A percentile compares a stretch with the other conserved stretches of the same genome.
phyloP scores from a whole-genome alignment of 1,284 basidiomycete genomes.

The Polyporus tsugae region DNA sequence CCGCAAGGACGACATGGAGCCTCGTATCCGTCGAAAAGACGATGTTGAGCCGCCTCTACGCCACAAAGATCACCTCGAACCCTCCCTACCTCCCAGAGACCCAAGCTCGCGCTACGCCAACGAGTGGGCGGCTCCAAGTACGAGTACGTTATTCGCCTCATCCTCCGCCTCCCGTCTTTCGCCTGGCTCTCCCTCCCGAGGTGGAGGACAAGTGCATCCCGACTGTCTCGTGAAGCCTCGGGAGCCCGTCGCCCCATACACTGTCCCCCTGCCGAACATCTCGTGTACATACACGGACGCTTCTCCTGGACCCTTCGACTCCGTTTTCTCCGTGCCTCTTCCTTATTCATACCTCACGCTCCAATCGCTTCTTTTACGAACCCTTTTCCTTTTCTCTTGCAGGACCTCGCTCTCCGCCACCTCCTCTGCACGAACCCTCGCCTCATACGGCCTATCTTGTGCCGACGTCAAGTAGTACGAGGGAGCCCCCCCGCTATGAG shows the following conservation, averaged over 20 bases:
- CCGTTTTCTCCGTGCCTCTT: constrained; percentile 46
- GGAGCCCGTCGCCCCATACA: constrained; percentile 51
- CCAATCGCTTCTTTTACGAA: constrained; percentile 36
- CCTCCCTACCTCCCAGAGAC: constrained; percentile 8
- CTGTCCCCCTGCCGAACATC: constrained; percentile 51
- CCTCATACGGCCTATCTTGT: constrained; percentile 12
- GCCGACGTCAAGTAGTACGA: constrained; percentile 23
- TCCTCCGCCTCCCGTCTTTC: constrained; percentile 54
- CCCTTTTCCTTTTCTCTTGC: constrained; percentile 52
- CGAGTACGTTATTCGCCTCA: constrained; percentile 83
- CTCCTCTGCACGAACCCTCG: constrained; percentile 33
- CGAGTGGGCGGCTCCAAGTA: constrained; percentile 34
- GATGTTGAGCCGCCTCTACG: constrained; percentile 7
- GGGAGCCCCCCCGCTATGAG: constrained; percentile 31
- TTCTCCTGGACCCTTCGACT: constrained; percentile 42
- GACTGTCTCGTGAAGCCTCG: constrained; percentile 60
- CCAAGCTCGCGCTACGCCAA: constrained; percentile 19
- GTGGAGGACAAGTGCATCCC: constrained; percentile 54
- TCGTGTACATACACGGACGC: constrained; percentile 58
- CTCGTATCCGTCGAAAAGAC: constrained; percentile 1
- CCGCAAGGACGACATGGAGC: constrained; percentile 20
- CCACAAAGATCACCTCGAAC: constrained; percentile 23
- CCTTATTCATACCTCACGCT: constrained; percentile 42
- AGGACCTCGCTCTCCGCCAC: constrained; percentile 61
- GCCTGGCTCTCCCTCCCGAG: constrained; percentile 55